phyloP scores from a whole-genome alignment of 1,284 basidiomycete species.

The Xanthoconium separans region DNA sequence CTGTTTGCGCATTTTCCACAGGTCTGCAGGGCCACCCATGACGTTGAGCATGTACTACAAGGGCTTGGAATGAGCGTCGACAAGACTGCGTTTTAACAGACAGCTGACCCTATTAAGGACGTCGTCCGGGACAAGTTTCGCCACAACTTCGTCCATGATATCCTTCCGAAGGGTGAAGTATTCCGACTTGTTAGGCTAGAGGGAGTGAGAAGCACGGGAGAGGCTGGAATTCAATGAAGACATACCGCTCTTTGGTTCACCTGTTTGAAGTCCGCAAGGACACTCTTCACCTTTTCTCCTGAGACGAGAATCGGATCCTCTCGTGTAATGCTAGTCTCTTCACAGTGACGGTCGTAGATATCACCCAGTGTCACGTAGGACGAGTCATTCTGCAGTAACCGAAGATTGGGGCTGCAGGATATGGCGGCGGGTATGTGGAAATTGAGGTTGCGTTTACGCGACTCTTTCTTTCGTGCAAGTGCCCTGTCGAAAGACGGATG shows the following conservation, averaged over 20 bases:
- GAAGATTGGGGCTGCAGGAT: conserved; percentile 81
- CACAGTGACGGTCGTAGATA: conserved; percentile 90
- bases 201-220: conserved; percentile 4
- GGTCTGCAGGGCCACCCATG: conserved; percentile 82
- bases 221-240: conserved; percentile 12
- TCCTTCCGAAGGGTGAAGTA: conserved; percentile 82
- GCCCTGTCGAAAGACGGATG: conserved; percentile 50
- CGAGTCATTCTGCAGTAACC: conserved; percentile 89
- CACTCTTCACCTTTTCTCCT: conserved; percentile 79
- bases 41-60: conserved; percentile 85
- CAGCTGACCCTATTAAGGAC: conserved; percentile 77
- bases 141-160: conserved; percentile 85
- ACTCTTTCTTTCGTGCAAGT: conserved; percentile 87
- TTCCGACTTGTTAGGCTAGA: conserved; percentile 64
- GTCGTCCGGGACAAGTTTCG: conserved; percentile 90
- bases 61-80: conserved; percentile 5
- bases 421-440: conserved; percentile 93
- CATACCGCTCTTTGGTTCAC: conserved; percentile 50
- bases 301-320: conserved; percentile 89
- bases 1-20: conserved; percentile 98
- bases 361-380: conserved; percentile 93
- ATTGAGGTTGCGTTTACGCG: conserved; percentile 84
- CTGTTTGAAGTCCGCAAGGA: conserved; percentile 61
- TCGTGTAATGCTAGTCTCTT: conserved; percentile 72
- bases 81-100: background rate